Evolutionary conservation across 1,284 basidiomycete genomes (phyloP), one percentile per base, ranked within the genome.

Genomic region (Tetrapyrgos nigripes): DNA sequence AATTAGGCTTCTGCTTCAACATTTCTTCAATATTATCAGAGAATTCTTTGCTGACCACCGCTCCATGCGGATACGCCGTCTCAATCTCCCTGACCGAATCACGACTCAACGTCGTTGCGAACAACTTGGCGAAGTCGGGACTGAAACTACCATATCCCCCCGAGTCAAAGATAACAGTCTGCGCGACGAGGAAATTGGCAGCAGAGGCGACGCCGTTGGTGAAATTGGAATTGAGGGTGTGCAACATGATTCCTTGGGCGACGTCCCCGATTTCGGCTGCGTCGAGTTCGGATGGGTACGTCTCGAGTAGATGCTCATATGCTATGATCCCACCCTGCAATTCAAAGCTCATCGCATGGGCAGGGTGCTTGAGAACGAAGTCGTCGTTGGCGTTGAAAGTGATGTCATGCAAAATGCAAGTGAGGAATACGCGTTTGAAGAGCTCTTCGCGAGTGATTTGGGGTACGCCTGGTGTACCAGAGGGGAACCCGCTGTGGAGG

Each of bases 301-400:
- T 48, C 9, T 35, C 31, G 19, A 61, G 58, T 8, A 67, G 53
- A 33, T 67, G 64, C 21, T 64, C 64, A 37, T 64, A 67, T n/a
- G 55, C 63, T 58, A 67, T 62, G 37, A 67, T 63, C 10, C 61
- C 66, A 0, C 64, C 64, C 13, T 63, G 63, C 11, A 67, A 29
- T 51, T 66, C 64, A 58, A 66, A 66, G 28, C 50, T 62, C 66
- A 66, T 67, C 8, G 58, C 64, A 45, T 64, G 60, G 33, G 66
- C 64, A 8, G 66, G 66, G 27, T 67, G 64, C 13, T 28, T 37
- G 5, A 55, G 51, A 10, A 58, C 45, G 28, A 54, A 24, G n/a
- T 43, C 35, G 50, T 58, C 28, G 23, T 46, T 50, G n/a, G 58
- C 63, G n/a, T n/a, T n/a, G 49, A 63, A 46, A 13, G 61, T 63